These are phyloP conservation scores for Paxillus involutus DNA, from an alignment of 768 basidiomycete species.

Conservation along the genomic window DNA sequence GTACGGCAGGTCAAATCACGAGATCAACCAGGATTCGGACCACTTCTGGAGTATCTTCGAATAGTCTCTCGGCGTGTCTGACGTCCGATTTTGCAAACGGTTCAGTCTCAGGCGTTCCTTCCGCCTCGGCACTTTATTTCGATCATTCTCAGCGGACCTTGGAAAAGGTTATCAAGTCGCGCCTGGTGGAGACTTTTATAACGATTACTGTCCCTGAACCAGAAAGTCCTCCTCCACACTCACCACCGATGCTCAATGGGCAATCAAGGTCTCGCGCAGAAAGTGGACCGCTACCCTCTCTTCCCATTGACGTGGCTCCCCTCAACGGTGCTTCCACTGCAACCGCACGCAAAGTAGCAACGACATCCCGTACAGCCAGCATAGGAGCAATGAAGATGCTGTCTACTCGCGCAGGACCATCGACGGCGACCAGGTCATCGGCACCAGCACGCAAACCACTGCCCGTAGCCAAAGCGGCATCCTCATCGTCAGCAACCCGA, in stretches of 20 bases:
- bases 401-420: conserved; percentile 5
- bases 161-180: conserved; percentile 69
- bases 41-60: conserved; percentile 52
- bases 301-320: not conserved
- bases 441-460: conserved; percentile 16
- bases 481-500: conserved; percentile 15
- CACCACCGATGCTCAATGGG: conserved; percentile 26
- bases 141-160: conserved; percentile 68
- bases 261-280: conserved; percentile 24
- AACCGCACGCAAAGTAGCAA: conserved; percentile 12
- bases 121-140: conserved; percentile 38
- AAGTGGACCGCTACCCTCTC: conserved; percentile 21
- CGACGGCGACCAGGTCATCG: conserved; percentile 10
- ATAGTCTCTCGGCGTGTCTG: conserved; percentile 7
- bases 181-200: conserved; percentile 78
- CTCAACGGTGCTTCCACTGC: conserved; percentile 3
- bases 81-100: conserved; percentile 2
- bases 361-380: conserved; percentile 13
- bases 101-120: conserved; percentile 14
- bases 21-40: conserved; percentile 47
- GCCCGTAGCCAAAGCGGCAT: conserved; percentile 12
- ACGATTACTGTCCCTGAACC: conserved; percentile 46
- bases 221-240: conserved; percentile 18
- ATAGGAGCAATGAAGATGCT: conserved; percentile 17
- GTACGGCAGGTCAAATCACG: conserved; percentile 29